Evolutionary conservation across 73 alveolate genomes (phyloP).

Genomic region (Blepharisma stoltei): DNA sequence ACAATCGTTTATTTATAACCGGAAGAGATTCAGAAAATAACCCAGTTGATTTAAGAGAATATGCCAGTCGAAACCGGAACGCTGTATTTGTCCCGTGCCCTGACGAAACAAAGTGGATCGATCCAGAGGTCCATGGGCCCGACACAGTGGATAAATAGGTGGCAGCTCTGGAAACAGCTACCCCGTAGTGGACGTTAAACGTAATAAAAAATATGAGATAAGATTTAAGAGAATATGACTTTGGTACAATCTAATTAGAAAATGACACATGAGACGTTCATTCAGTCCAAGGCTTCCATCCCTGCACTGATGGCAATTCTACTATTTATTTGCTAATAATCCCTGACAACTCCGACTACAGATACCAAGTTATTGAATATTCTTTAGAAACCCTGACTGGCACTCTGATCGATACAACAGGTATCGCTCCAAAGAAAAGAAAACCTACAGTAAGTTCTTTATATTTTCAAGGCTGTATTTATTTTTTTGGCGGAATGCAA

Average conservation of each 20-base stretch:
- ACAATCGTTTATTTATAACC: background rate
- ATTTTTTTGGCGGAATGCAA: conserved; percentile 26
- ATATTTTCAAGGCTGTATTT: background rate
- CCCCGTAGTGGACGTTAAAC: too few relatives aligned
- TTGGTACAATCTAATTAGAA: background rate
- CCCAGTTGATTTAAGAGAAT: background rate
- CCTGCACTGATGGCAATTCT: conserved; percentile 4
- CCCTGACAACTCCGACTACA: conserved; percentile 23
- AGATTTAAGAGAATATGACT: background rate
- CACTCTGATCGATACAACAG: background rate
- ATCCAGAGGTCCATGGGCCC: too few relatives aligned
- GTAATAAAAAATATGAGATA: too few relatives aligned
- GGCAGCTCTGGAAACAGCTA: too few relatives aligned
- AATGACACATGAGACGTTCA: background rate
- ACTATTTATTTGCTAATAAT: background rate
- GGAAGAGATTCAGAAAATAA: background rate
- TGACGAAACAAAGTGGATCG: too few relatives aligned
- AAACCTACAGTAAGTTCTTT: conserved; percentile 25
- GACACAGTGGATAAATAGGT: too few relatives aligned
- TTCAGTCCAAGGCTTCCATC: conserved; percentile 23
- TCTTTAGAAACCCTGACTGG: conserved; percentile 9
- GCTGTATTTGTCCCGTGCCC: too few relatives aligned
- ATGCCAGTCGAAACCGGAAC: too few relatives aligned
- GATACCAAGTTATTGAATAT: conserved; percentile 22
- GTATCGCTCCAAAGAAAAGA: conserved; percentile 18